Base-by-base conservation (phyloP, 2,329 filamentous ascomycete species). In the Ophiostoma ips region DNA sequence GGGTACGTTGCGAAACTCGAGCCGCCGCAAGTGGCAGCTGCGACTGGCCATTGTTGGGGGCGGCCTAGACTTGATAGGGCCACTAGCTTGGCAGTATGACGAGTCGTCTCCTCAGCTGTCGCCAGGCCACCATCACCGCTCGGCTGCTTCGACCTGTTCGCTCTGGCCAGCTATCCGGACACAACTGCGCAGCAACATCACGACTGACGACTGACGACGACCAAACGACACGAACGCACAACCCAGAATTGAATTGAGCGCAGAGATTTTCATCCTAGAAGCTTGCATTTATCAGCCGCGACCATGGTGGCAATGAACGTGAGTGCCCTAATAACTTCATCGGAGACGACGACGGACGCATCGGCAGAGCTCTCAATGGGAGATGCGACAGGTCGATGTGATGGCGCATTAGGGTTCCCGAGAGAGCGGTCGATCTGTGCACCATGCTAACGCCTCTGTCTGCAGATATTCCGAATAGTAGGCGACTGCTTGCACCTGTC, bases 401-500 rank as follows among this genome's bases (percentile, higher is more conserved):
- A 41, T 30, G n/a, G n/a, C n/a, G n/a, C n/a, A n/a, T n/a, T n/a
- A n/a, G n/a, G n/a, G n/a, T n/a, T n/a, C n/a, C n/a, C n/a, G n/a
- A n/a, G n/a, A 41, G 35, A 37, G 38, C 47, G 28, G 15, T n/a
- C n/a, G n/a, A n/a, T n/a, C 19, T 9, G 11, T 8, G 41, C 31
- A 16, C 31, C 19, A 11, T 18, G 18, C 45, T 44, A 24, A n/a
- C n/a, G n/a, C n/a, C 16, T 8, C 12, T 19, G 18, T 2, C 13
- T 19, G 16, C 52, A 79, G 76, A 56, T 76, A 59, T 79, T 95
- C 67, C 85, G 87, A 60, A 76, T 94, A 60, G 65, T 87, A 59
- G 90, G 79, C 63, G 90, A 96, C 64, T 66, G 90, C 59, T 87
- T 84, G 60, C 90, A 96, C 64, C 78, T 87, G 43, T 72, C 80